Evolutionary conservation across 2,329 filamentous ascomycete genomes (phyloP), one percentile per base, ranked within the genome.

Genomic region (Apiospora marii): DNA sequence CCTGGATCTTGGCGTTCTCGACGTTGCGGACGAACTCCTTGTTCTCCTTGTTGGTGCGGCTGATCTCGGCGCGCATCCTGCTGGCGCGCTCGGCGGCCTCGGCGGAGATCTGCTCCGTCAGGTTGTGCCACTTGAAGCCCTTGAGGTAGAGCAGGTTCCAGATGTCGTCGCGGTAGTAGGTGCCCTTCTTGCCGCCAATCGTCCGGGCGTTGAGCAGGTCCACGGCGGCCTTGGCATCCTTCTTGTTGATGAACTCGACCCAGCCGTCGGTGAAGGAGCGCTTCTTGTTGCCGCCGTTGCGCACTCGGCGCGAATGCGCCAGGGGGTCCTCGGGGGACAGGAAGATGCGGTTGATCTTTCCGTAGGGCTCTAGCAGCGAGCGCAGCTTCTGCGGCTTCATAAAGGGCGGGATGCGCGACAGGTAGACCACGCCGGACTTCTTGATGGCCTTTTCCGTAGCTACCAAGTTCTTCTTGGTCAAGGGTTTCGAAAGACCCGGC

Each of bases 121-220:
- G 82, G 78, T 91, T 86, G 75, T 88, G 85, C 94, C 94, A 97
- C 82, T 96, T 96, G 84, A 96, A 96, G 1, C 93, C 93, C 75
- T 90, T 92, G 74, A 97, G 84, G 79, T 97, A 97, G 74, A 93
- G 88, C 74, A 96, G 84, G 77, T 93, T 95, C 94, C 94, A 97
- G 64, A 97, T 88, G 81, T 97, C 94, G 80, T 97, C 94, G 77
- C 93, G 90, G 84, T 96, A 97, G 80, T 93, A 94, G 68, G 89
- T 90, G 16, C 93, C 89, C 84, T 97, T 97, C 84, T 95, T 95
- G 37, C 94, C 94, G 69, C 94, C 94, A 73, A 96, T 93, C 16
- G 89, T 93, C 74, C 89, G 89, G 58, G 92, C 92, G 79, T 97
- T 97, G 69, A 97, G 85, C 37, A 93, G 87, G 76, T 94, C 92